Percentiles rank a stretch among this genome's conserved stretches.
These are phyloP conservation scores for Neofusicoccum laricinum DNA, from an alignment of 2,329 filamentous ascomycete species.

Conservation along the genomic window DNA sequence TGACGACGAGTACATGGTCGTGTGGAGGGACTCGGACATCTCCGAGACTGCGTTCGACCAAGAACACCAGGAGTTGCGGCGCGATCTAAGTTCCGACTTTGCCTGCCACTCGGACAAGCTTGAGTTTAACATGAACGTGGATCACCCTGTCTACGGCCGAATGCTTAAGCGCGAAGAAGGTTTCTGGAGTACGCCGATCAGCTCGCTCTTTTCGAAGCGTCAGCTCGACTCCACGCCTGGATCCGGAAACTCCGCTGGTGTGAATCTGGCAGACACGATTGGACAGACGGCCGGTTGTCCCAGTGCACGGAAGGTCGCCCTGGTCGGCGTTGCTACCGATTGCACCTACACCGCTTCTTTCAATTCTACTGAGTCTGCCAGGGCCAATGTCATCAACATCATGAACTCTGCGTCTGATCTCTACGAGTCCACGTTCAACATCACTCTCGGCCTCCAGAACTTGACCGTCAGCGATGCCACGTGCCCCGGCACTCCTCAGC, in stretches of 20 bases:
- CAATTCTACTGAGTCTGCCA: slow-evolving; percentile 60
- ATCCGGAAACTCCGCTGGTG: slow-evolving; percentile 72
- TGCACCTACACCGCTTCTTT: slow-evolving; percentile 81
- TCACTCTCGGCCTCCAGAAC: slow-evolving; percentile 85
- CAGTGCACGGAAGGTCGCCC: slow-evolving; percentile 81
- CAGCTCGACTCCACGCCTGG: slow-evolving; percentile 66
- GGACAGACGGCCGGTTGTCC: slow-evolving; percentile 84
- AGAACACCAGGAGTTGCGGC: slow-evolving; percentile 61
- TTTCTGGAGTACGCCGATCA: slow-evolving; percentile 60
- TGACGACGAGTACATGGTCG: slow-evolving; percentile 75
- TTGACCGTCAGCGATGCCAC: slow-evolving; percentile 70
- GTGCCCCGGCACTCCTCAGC: slow-evolving; percentile 69
- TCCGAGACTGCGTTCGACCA: slow-evolving; percentile 28
- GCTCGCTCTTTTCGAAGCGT: slow-evolving; percentile 66
- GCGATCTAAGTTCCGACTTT: slow-evolving; percentile 46
- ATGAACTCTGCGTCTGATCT: slow-evolving; percentile 85
- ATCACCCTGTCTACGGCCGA: slow-evolving; percentile 62
- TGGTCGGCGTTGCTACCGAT: slow-evolving; percentile 89
- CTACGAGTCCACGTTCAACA: slow-evolving; percentile 91
- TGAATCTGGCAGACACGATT: slow-evolving; percentile 76
- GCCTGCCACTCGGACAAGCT: slow-evolving; percentile 74
- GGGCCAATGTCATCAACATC: slow-evolving; percentile 73
- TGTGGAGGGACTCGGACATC: slow-evolving; percentile 91
- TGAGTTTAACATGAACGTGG: slow-evolving; percentile 70
- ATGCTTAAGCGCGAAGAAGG: slow-evolving; percentile 54